Percentiles rank a stretch among this genome's conserved stretches.
Evolutionary conservation across 768 basidiomycete species (phyloP).

Genomic region (Filobasidium wieringae): DNA sequence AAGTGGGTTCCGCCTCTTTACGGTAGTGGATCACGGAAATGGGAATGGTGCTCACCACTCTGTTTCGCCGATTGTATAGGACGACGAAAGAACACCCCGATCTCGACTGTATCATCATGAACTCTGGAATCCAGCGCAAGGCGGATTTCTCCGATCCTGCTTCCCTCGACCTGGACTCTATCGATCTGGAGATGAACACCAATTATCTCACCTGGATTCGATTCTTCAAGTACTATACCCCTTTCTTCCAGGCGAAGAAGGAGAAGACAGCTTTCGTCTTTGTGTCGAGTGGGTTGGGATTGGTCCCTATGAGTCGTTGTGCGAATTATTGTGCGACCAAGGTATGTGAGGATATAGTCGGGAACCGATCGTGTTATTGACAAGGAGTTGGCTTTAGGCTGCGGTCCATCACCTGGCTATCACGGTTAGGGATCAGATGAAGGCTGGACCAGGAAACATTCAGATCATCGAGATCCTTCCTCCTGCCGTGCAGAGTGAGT

Average conservation of each 20-base stretch:
- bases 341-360: background rate
- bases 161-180: constrained; percentile 8
- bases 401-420: constrained; percentile 13
- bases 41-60: background rate
- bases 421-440: constrained; percentile 9
- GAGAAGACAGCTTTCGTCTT: constrained; percentile 2
- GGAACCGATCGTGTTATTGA: background rate
- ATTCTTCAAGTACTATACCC: constrained; percentile 8
- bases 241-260: constrained; percentile 11
- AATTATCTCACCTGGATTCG: constrained; percentile 14
- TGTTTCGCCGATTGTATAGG: background rate
- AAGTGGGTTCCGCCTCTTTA: background rate
- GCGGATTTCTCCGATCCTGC: constrained; percentile 12
- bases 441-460: background rate
- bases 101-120: constrained; percentile 13
- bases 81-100: background rate
- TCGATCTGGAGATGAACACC: constrained; percentile 10
- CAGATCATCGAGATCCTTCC: constrained; percentile 16
- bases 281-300: constrained; percentile 3
- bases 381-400: background rate
- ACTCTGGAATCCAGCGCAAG: constrained; percentile 13
- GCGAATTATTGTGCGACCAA: constrained; percentile 15
- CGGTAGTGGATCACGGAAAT: too few relatives aligned
- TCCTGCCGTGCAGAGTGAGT: constrained; percentile 9
- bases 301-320: constrained; percentile 13